Base-by-base conservation (phyloP, 1,284 basidiomycete species). In the Thecaphora thlaspeos region DNA sequence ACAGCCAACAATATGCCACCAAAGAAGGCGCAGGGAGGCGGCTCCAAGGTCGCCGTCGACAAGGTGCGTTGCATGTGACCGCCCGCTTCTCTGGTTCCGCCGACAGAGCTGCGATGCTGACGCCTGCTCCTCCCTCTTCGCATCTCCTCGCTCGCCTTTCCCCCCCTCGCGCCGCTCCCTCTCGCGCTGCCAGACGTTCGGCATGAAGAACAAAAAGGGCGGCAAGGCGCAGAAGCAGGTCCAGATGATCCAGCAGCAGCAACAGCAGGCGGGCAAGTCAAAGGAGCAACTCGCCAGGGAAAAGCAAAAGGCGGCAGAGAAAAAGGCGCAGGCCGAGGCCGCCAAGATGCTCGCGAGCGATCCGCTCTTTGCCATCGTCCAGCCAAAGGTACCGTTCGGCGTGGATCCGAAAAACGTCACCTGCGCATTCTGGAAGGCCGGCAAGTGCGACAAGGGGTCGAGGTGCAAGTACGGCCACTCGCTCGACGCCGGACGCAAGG, bases 391-490 rank as follows among this genome's bases (percentile, higher is more conserved):
- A 32, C 91, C 94, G 0, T 93, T 96, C 63, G 94, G 94, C 34
- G 91, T 93, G 41, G 77, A 78, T 51, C 73, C 75, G 15, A 78
- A 78, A 56, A 76, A 63, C 24, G 54, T 75, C 26, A 64, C 70
- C 3, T 76, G 75, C 59, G 71, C 67, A 12, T 75, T 72, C 44
- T 76, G 71, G 71, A 75, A 73, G 43, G 63, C 70, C 21, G 75
- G 75, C 5, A 50, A 59, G 17, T 76, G 75, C 43, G 77, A 78
- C 34, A 78, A 76, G 55, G 70, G 70, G 2, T 46, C 26, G 24
- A 91, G 91, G 80, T 95, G 92, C 82, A 97, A 95, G 82, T 97
- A 93, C 80, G 94, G 90, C 61, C 94, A 98, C 80, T 46, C 55
- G 15, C 56, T 68, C 37, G 85, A 97, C 72, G 86, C 95, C 19